Evolutionary conservation across 1,139 yeast species (phyloP), one percentile per base, ranked within the genome.

Genomic region (Saccharomyces hybrid): DNA sequence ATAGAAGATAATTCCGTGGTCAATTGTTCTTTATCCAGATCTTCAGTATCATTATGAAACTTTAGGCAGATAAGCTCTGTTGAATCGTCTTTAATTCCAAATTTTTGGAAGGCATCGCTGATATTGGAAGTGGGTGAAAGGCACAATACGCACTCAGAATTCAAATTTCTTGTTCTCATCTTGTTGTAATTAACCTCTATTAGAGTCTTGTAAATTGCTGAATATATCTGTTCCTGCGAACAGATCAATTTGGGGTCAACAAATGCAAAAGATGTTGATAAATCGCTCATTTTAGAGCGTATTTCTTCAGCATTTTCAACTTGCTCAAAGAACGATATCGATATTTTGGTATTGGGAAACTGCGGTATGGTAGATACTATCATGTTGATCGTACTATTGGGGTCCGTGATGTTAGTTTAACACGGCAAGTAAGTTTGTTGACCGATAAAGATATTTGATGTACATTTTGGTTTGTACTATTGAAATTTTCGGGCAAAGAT

Each of bases 101-200:
- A 78, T 56, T 72, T 69, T 57, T 71, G 71, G 54, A 78, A 66
- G 1, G 77, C 76, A 53, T 79, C 82, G 61, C 78, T 75, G 48
- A 67, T 66, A 61, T 78, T 78, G 53, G 78, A 78, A 28, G 76
- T 75, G 1, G 83, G 81, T 2, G 84, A 76, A 53, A 82, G 66
- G 49, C 80, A 74, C 58, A 79, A 75, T 11, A 82, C 73, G 19
- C 78, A 65, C 60, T 82, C 86, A 1, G 84, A 78, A 57, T 81
- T 82, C 4, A 81, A 54, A 2, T 75, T 73, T 60, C 73, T 77
- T 1, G 86, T 77, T 56, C 82, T 72, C 64, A 75, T 66, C 51
- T 64, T 71, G 27, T 74, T 77, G 38, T 72, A 71, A 0, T 67
- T 64, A 7, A 64, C 57, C 59, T 81, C 85, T 24, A 75, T 61